Evolutionary conservation across 1,284 basidiomycete genomes (phyloP).

Genomic region (Trichosporon ovoides): DNA sequence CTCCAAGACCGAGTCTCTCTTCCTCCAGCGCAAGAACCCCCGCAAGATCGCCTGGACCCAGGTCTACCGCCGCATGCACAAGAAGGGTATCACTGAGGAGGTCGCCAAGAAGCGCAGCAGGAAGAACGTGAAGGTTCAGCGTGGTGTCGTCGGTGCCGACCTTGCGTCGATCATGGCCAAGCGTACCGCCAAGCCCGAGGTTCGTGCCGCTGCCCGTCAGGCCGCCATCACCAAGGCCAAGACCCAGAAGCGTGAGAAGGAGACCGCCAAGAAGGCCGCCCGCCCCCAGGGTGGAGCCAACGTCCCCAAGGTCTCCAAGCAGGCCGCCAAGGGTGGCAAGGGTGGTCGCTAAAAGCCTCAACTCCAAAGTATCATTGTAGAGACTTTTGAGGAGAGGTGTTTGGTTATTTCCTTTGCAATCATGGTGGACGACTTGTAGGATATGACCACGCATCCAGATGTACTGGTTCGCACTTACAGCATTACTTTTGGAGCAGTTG

Average conservation of each 20-base stretch:
- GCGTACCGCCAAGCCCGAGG: constrained; percentile 84
- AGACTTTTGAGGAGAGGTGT: constrained; percentile 7
- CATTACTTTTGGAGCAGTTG: neutral
- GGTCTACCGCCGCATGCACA: constrained; percentile 96
- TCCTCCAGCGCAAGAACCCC: constrained; percentile 99
- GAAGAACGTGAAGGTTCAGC: constrained; percentile 93
- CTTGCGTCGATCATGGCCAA: constrained; percentile 82
- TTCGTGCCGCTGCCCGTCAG: constrained; percentile 72
- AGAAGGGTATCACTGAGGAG: constrained; percentile 99
- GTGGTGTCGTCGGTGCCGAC: constrained; percentile 96
- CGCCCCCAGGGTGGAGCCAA: constrained; percentile 54
- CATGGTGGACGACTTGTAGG: constrained; percentile 22
- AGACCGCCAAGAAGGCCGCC: constrained; percentile 75
- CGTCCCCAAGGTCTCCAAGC: constrained; percentile 85
- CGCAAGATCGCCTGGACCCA: constrained; percentile 99
- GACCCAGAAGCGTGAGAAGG: constrained; percentile 92
- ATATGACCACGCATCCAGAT: constrained; percentile 24
- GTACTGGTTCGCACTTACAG: constrained; percentile 19
- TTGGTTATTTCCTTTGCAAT: constrained; percentile 8
- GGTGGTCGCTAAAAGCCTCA: constrained; percentile 44
- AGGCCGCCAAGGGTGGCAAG: constrained; percentile 82
- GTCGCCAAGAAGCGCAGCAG: constrained; percentile 97
- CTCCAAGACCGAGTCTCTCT: constrained; percentile 91
- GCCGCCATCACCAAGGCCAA: constrained; percentile 88
- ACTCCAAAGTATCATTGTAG: neutral